Conservation (phyloP, 2,329 filamentous ascomycete genomes). For the Plenodomus tracheiphilus region DNA sequence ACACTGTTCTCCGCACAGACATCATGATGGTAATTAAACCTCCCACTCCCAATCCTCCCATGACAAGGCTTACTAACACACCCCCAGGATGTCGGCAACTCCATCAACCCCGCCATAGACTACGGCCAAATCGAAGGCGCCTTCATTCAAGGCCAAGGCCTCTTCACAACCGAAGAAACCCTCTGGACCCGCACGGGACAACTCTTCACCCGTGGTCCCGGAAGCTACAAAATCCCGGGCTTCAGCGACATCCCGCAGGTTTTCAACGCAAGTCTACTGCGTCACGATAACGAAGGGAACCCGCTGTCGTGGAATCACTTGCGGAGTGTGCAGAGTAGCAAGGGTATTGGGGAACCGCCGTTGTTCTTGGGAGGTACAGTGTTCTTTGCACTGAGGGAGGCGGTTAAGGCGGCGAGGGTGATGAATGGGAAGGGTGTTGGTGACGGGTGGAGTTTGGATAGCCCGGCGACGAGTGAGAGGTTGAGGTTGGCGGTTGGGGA, state of each 20-base stretch:
- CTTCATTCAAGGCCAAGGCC: constrained; percentile 75
- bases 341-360: constrained; percentile 74
- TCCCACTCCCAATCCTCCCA: not conserved
- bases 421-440: constrained; percentile 40
- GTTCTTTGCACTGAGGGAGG: constrained; percentile 86
- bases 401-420: constrained; percentile 70
- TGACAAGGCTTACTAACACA: constrained; percentile 11
- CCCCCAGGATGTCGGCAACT: constrained; percentile 72
- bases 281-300: constrained; percentile 58
- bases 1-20: constrained; percentile 84
- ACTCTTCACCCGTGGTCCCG: constrained; percentile 65
- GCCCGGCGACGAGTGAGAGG: constrained; percentile 80
- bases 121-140: constrained; percentile 83
- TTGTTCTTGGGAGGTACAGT: constrained; percentile 80
- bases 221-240: constrained; percentile 84
- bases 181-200: constrained; percentile 69
- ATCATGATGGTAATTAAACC: constrained; percentile 87
- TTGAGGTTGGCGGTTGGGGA: constrained; percentile 78
- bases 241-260: constrained; percentile 85
- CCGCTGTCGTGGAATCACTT: constrained; percentile 77
- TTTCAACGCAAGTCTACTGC: constrained; percentile 80
- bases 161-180: constrained; percentile 77
- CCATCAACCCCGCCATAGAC: constrained; percentile 76
- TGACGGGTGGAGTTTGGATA: constrained; percentile 65
- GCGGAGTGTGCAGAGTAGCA: constrained; percentile 77